Evolutionary conservation across 352 stramenopile genomes (phyloP).

Genomic region (Pythium inflatum): DNA sequence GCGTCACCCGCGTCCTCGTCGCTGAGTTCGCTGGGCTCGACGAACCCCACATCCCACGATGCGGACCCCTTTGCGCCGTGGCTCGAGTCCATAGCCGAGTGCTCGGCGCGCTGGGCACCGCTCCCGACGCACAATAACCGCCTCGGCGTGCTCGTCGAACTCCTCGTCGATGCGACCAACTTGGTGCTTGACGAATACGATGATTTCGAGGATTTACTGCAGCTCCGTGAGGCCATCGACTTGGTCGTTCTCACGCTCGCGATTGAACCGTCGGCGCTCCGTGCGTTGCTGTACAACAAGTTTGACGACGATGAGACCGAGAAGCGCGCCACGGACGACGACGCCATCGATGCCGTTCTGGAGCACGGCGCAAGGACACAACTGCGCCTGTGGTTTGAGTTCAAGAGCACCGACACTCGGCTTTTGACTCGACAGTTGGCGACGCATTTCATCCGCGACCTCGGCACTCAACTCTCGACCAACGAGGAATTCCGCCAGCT

Average conservation of each 20-base stretch:
- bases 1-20: too few species aligned
- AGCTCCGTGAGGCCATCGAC: conserved; percentile 18
- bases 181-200: conserved; percentile 9
- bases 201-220: conserved; percentile 7
- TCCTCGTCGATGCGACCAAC: conserved; percentile 6
- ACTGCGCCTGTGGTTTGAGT: conserved; percentile 6
- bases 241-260: conserved; percentile 14
- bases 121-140: not conserved
- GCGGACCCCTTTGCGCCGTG: too few species aligned
- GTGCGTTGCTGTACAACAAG: not conserved
- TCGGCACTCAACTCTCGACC: not conserved
- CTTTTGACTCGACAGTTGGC: not conserved
- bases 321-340: not conserved
- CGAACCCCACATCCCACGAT: too few species aligned
- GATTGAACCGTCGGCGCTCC: not conserved
- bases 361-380: not conserved
- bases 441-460: not conserved
- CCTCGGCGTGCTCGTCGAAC: conserved; percentile 3
- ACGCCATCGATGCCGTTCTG: not conserved
- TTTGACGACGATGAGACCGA: not conserved
- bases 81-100: not conserved
- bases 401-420: conserved; percentile 7
- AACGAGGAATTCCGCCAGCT: not conserved
- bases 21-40: too few species aligned
- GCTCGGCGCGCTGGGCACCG: not conserved